Evolutionary conservation across 2,329 filamentous ascomycete species (phyloP), one percentile per base, ranked within the genome.

Genomic region (Keithomyces neogunnii): DNA sequence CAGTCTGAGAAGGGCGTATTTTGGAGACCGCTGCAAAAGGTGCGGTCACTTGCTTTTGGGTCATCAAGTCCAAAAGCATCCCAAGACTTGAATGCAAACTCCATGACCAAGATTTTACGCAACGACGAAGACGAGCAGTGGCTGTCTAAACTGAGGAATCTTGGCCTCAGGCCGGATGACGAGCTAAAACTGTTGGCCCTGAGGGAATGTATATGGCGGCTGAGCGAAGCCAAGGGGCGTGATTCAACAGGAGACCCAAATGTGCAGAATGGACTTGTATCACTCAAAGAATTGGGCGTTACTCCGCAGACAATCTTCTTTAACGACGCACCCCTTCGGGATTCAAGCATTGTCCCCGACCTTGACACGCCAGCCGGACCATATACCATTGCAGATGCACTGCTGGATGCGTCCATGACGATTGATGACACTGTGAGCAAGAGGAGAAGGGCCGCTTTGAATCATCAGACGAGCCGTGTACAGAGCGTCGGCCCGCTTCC

Each of bases 41-140:
- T 88, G 54, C 82, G 82, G 28, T 73, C 74, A 10, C 63, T 73
- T 42, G 81, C 84, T 1, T 87, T 91, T 58, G 84, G 81, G 1
- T 78, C 81, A 1, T 77, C 81, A 5, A 60, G 60, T 4, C 77
- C 74, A 2, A 75, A 81, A 54, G 76, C 79, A 45, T 73, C 78
- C 45, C 76, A 73, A 60, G 83, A 85, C 54, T 65, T 77, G 49
- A 76, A 75, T 38, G 65, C 72, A 47, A 79, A 77, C 59, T 74
- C 81, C 8, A 69, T 93, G 31, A 77, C 74, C 56, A 82, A 81
- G 57, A 71, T 87, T 3, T 70, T 79, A 1, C 91, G 84, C 62
- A 96, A 91, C 58, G 90, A 95, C 7, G 92, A 97, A 65, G 93
- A 99, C 63, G 90, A 96, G 55, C 82, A 90, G 58, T 97, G 93